Evolutionary conservation across 495 filamentous ascomycete genomes (phyloP), one percentile per base, ranked within the genome.

Genomic region (Cetradonia linearis): DNA sequence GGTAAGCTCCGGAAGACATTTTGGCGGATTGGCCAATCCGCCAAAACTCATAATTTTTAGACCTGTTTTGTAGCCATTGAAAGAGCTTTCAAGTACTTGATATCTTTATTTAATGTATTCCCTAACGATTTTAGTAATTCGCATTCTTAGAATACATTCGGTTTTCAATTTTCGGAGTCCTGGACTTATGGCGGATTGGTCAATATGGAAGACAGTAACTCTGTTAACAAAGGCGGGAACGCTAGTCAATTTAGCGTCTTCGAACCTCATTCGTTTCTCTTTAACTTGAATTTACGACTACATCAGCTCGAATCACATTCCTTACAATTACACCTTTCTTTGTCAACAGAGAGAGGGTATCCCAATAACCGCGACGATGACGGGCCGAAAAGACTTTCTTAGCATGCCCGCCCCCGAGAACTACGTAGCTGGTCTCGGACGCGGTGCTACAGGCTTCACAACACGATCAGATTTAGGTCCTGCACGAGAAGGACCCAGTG

Each of bases 361-460:
- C n/a, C 18, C n/a, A 4, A 0, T n/a, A 28, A 34, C 40, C 33
- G n/a, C 14, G 23, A 34, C 13, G 9, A 68, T 68, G 69, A 83
- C 86, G 59, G 79, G 78, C 57, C 83, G 88, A 74, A 88, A 91
- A 69, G 91, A 96, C 72, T 99, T 97, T 66, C 76, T 98, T 37
- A 87, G 80, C 71, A 89, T 95, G 72, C 84, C 83, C 34, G 93
- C 93, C 60, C 93, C 93, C 28, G 93, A 96, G 67, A 99, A 97
- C 74, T 99, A 99, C 67, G 94, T 99, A 46, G 93, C 93, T 47
- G 93, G 93, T 80, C 83, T 99, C 62, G 93, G 93, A 73, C 87
- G 93, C 79, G 93, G 93, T 71, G 93, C 93, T 5, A 99, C 94
- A 0, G 93, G 94, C 36, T 99, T 99, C 73, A 97, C 93, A 6